A percentile compares a stretch with the other conserved stretches of the same genome.
These are phyloP conservation scores for Cucurbita argyrosperma DNA, from an alignment of 306 rosid species.

Conservation along the genomic window DNA sequence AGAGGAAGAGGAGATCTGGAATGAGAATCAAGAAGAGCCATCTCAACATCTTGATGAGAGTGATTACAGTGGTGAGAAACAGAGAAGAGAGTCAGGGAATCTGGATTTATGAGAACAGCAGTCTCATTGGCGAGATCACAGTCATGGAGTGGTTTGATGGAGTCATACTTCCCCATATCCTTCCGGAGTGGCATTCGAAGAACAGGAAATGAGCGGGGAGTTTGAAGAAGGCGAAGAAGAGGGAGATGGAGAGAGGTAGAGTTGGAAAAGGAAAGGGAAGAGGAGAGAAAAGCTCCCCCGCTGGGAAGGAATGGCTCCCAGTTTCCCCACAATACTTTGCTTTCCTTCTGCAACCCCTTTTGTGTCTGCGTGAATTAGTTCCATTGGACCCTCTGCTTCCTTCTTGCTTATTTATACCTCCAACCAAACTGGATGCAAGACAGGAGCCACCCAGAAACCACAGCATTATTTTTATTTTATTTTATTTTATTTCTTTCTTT, in stretches of 20 bases:
- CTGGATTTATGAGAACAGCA: slow-evolving; percentile 2
- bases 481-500: too few species aligned
- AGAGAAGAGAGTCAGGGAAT: not conserved
- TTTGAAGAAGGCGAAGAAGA: not conserved
- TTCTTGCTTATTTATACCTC: not conserved
- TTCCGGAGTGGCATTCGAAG: not conserved
- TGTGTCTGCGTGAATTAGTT: not conserved
- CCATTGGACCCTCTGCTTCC: not conserved
- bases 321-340: not conserved
- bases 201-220: not conserved
- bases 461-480: not conserved
- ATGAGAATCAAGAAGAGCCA: slow-evolving; percentile 33
- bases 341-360: not conserved
- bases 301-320: not conserved
- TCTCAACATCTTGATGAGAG: slow-evolving; percentile 35
- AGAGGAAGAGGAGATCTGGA: slow-evolving; percentile 21
- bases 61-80: not conserved
- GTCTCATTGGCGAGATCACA: not conserved
- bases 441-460: not conserved
- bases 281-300: not conserved
- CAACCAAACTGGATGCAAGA: not conserved
- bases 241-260: not conserved
- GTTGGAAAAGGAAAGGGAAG: not conserved
- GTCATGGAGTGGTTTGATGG: slow-evolving; percentile 12
- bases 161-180: slow-evolving; percentile 15